Base-by-base conservation (phyloP, 2,329 filamentous ascomycete species). In the Phaeosphaeria sp. region DNA sequence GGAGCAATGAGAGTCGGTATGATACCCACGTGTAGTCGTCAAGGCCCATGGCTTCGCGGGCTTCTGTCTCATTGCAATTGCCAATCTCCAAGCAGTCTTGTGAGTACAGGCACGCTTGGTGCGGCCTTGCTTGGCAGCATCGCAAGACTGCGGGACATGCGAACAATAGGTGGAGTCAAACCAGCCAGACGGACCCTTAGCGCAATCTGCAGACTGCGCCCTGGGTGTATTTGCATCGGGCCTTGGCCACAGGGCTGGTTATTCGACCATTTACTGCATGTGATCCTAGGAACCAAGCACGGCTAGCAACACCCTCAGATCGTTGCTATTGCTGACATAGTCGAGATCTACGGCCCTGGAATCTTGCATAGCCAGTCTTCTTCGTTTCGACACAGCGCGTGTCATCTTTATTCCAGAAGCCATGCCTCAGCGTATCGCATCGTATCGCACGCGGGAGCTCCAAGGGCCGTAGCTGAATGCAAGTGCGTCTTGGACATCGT, bases 81-180 rank as follows among this genome's bases (percentile, higher is more conserved):
- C 62, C 55, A 63, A 65, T 63, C n/a, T 51, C 55, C 51, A 65
- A 62, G 61, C 49, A 48, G 44, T 56, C 61, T 60, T 59, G 57
- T 62, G 49, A 41, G 15, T 41, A 54, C 53, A 59, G 55, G 54
- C 52, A 44, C 25, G 48, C 54, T 54, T 63, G 59, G 58, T 60
- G 51, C 27, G 36, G 36, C 36, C 25, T 41, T 46, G 42, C 25
- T 46, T 46, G 21, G 42, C 42, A 46, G 50, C 13, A 36, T 25
- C 27, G 43, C 27, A 25, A 39, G 33, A 20, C 25, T 47, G 25
- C 27, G 30, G 25, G 36, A 47, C 11, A 47, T 20, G 42, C 13
- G n/a, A 44, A 18, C n/a, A 6, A 9, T 20, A 44, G 18, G 42
- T 44, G 42, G 21, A 22, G 6, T 5, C 13, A 44, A 11, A 44